Evolutionary conservation across 495 filamentous ascomycete genomes (phyloP).

Genomic region (Aspergillus affinis): DNA sequence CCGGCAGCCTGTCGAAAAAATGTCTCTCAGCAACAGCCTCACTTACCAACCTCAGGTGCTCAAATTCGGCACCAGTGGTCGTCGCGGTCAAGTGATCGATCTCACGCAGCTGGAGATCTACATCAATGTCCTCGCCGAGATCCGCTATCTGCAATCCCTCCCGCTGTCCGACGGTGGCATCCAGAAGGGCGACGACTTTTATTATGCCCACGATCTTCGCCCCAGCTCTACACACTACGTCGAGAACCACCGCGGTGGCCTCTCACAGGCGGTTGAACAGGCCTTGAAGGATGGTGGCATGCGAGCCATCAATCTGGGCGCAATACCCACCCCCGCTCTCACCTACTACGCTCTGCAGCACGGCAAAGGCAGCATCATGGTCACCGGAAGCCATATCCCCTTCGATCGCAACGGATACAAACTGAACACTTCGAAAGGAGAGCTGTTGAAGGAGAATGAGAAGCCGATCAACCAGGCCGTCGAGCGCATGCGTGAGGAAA

Average conservation of each 20-base stretch:
- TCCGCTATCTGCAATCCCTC: constrained; percentile 28
- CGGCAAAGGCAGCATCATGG: constrained; percentile 34
- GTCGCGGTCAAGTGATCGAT: constrained; percentile 25
- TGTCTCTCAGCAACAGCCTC: constrained; percentile 14
- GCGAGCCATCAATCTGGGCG: constrained; percentile 27
- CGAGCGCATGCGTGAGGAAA: constrained; percentile 13
- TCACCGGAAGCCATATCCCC: constrained; percentile 32
- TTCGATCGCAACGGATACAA: constrained; percentile 37
- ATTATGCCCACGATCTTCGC: constrained; percentile 29
- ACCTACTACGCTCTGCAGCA: constrained; percentile 22
- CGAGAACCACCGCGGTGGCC: constrained; percentile 25
- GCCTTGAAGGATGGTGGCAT: constrained; percentile 27
- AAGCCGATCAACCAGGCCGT: constrained; percentile 29
- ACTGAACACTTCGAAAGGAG: constrained; percentile 27
- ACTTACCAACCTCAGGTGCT: constrained; percentile 25
- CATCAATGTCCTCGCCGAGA: constrained; percentile 28
- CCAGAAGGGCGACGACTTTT: constrained; percentile 27
- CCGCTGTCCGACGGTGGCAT: constrained; percentile 23
- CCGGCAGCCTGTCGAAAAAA: not conserved
- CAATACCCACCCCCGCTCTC: constrained; percentile 31
- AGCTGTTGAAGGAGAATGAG: constrained; percentile 30
- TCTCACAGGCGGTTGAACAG: constrained; percentile 27
- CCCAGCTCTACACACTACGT: constrained; percentile 30
- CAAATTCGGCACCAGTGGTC: constrained; percentile 32
- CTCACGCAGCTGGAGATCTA: constrained; percentile 33